A percentile compares a stretch with the other conserved stretches of the same genome.
Conservation (phyloP, 441 rosid species). For the Aleurites moluccanus region DNA sequence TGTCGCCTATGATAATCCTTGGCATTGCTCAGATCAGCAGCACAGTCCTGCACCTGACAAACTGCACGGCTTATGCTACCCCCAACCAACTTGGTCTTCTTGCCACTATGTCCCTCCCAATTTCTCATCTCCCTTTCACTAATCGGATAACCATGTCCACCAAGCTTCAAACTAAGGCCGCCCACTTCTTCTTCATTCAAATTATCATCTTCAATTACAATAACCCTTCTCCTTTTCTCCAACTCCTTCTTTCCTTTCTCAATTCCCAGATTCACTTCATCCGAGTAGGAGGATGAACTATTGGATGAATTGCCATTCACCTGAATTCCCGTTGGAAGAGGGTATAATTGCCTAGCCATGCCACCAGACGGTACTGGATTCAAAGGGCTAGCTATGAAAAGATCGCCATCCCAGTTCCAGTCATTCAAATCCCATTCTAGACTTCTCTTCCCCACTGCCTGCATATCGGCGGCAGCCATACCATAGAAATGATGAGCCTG, state of each 20-base stretch:
- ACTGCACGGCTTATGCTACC: constrained; percentile 57
- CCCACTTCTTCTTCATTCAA: constrained; percentile 44
- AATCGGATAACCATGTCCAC: constrained; percentile 51
- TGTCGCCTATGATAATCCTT: constrained; percentile 98
- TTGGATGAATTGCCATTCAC: constrained; percentile 58
- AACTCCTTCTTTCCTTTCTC: constrained; percentile 54
- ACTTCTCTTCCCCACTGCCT: constrained; percentile 61
- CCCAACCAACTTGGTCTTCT: constrained; percentile 69
- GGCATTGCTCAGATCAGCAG: constrained; percentile 80
- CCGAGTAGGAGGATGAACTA: constrained; percentile 79
- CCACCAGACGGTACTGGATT: constrained; percentile 46
- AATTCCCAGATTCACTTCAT: constrained; percentile 57
- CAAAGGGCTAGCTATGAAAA: constrained; percentile 70
- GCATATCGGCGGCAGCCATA: constrained; percentile 43
- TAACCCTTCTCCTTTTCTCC: constrained; percentile 81
- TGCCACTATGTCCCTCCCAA: constrained; percentile 57
- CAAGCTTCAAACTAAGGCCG: constrained; percentile 65
- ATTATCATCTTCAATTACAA: constrained; percentile 52
- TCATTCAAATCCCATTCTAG: constrained; percentile 90
- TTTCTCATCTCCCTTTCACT: constrained; percentile 41
- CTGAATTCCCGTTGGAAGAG: constrained; percentile 41
- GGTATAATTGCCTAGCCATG: constrained; percentile 55
- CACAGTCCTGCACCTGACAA: constrained; percentile 96
- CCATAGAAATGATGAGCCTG: constrained; percentile 52
- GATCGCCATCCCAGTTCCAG: constrained; percentile 99